Percentiles rank a stretch among this genome's conserved stretches.
Evolutionary conservation across 352 stramenopile genomes (phyloP).

Genomic region (Phytophthora agathidicida): DNA sequence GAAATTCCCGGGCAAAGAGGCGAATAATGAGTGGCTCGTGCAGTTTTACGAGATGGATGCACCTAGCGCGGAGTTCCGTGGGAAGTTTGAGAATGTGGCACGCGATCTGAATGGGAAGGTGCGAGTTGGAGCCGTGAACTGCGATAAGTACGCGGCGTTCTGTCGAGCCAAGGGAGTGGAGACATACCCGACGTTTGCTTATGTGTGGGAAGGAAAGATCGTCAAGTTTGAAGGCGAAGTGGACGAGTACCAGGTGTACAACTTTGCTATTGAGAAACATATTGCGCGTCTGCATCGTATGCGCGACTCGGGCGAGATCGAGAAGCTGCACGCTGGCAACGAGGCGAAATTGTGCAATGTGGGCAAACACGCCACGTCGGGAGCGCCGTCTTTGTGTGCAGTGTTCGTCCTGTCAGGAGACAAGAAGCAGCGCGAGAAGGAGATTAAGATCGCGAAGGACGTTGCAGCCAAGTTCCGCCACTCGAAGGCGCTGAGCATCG

Average conservation of each 20-base stretch:
- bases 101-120: slow-evolving; percentile 73
- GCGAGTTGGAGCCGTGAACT: slow-evolving; percentile 81
- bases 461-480: slow-evolving; percentile 73
- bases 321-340: slow-evolving; percentile 77
- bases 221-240: slow-evolving; percentile 63
- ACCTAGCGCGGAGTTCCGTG: slow-evolving; percentile 62
- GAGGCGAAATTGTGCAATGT: slow-evolving; percentile 81
- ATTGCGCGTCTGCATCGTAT: slow-evolving; percentile 69
- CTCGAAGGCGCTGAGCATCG: slow-evolving; percentile 63
- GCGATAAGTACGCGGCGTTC: slow-evolving; percentile 65
- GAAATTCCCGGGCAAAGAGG: slow-evolving; percentile 72
- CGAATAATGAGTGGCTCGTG: slow-evolving; percentile 85
- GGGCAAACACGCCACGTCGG: slow-evolving; percentile 60
- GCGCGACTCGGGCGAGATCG: slow-evolving; percentile 68
- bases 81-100: slow-evolving; percentile 67
- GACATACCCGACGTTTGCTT: slow-evolving; percentile 62
- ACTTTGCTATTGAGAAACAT: slow-evolving; percentile 86
- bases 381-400: slow-evolving; percentile 60
- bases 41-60: slow-evolving; percentile 78
- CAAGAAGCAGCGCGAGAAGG: slow-evolving; percentile 36
- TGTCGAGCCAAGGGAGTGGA: slow-evolving; percentile 50
- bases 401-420: slow-evolving; percentile 76
- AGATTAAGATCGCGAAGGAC: slow-evolving; percentile 63
- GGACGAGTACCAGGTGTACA: slow-evolving; percentile 84
- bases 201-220: slow-evolving; percentile 68